Base-by-base conservation (phyloP, 176 grass and related monocot genomes). In the Ensete glaucum region DNA sequence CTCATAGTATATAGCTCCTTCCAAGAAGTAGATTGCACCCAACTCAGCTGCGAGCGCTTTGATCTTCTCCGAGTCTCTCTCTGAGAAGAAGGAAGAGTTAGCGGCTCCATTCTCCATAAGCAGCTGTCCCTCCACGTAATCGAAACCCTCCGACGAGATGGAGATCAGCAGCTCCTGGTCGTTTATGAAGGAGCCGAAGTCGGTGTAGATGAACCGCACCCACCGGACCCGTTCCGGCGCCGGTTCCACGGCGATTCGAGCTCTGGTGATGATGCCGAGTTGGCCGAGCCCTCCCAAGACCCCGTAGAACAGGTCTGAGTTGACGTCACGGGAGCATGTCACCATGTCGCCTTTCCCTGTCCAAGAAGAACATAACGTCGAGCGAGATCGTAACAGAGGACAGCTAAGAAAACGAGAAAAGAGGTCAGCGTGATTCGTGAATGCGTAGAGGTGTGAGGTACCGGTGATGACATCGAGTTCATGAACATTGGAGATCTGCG, bases 401-500 rank as follows among this genome's bases (percentile, higher is more conserved):
- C 15, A 17, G 15, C 17, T 5, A 58, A 58, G 15, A 58, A 17
- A 19, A 7, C 19, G 2, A 0, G 7, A 12, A 17, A 13, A 17
- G 20, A 17, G 13, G 17, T 62, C 20, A 17, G 15, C 9, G 57
- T 8, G 20, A 62, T 15, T n/a, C 15, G 57, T 62, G 20, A 43
- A 43, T 43, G 34, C 34, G 34, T 43, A 43, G 34, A 43, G 34
- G 34, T 43, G 34, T 5, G 34, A 43, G 34, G 34, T 57, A 78
- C 77, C 77, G 12, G 64, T 79, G 53, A 79, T 50, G 64, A 80
- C 56, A 14, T 80, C 78, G 29, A 80, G 52, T 73, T 80, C 78
- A 58, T 80, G 13, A 57, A 80, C 78, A 50, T 73, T 73, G n/a
- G 49, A 48, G 12, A 80, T 71, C 69, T 73, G 68, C 4, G 78